Evolutionary conservation across 148 eudicot species (phyloP), one percentile per base, ranked within the genome.

Genomic region (Cornus kousa): DNA sequence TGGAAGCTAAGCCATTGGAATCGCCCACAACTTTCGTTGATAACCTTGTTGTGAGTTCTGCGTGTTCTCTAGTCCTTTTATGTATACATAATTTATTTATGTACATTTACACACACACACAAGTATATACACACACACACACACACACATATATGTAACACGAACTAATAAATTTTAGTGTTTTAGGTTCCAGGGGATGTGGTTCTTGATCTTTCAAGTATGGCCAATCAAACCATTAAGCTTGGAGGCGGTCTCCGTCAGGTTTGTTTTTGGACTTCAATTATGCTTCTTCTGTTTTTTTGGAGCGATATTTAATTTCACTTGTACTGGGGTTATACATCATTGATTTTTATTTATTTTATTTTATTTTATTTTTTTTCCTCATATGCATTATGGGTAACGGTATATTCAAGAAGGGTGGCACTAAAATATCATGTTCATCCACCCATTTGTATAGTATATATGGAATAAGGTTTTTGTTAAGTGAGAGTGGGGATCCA

Each of bases 131-230:
- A 9, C 28, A 39, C 28, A 28, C 28, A 28, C 1, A 28, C 28
- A 28, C 28, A 28, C 28, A 28, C 28, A 28, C 1, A 28, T 50
- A 33, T 17, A 31, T 55, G 24, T 73, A 67, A 39, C 7, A 7
- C 0, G 5, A 4, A 39, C 48, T 43, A 7, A 43, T 43, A 9
- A 6, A 43, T 43, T 6, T 43, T 3, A 40, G 16, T 64, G 65
- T 71, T 80, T 32, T 81, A 91, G 94, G 89, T 93, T 80, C 98
- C 98, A 9, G 97, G 97, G 23, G 97, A 93, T 84, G 89, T 93
- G 14, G 93, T 91, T 7, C 68, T 93, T 79, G 94, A 93, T 79
- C 94, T 93, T 39, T 90, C 95, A 4, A 84, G 73, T 13, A 78
- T 91, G 86, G 74, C 86, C 9, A 85, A 90, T 71, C 95, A 88